phyloP scores from a whole-genome alignment of 805 yeast species.

The Naumovozyma dairenensis region DNA sequence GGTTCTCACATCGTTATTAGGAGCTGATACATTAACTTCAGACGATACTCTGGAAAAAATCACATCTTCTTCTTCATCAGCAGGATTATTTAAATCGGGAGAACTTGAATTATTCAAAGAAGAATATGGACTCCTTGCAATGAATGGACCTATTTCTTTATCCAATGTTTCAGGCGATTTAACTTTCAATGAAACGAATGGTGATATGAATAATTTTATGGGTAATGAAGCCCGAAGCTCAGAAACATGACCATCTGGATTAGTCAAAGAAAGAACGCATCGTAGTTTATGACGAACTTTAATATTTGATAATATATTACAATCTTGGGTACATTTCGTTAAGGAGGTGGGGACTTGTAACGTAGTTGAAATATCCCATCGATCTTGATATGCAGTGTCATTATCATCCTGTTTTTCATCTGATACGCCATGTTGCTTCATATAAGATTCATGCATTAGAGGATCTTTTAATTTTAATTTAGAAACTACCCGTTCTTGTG shows the following conservation, averaged over 20 bases:
- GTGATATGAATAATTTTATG: slow-evolving; percentile 62
- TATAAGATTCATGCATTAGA: slow-evolving; percentile 15
- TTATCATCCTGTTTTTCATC: slow-evolving; percentile 9
- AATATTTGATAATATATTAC: slow-evolving; percentile 54
- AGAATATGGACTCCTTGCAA: background rate
- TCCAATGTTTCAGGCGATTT: slow-evolving; percentile 11
- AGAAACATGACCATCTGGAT: slow-evolving; percentile 88
- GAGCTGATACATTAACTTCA: slow-evolving; percentile 11
- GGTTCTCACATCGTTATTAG: background rate
- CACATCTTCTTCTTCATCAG: slow-evolving; percentile 30
- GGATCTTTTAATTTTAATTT: slow-evolving; percentile 40
- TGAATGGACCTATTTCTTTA: slow-evolving; percentile 1
- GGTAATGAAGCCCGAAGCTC: slow-evolving; percentile 91
- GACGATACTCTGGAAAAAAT: slow-evolving; percentile 32
- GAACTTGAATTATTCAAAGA: background rate
- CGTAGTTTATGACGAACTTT: slow-evolving; percentile 86
- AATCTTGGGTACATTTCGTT: slow-evolving; percentile 76
- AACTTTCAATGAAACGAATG: slow-evolving; percentile 60
- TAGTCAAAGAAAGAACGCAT: slow-evolving; percentile 66
- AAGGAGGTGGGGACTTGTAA: slow-evolving; percentile 65
- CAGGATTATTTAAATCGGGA: slow-evolving; percentile 6
- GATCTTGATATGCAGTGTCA: slow-evolving; percentile 34
- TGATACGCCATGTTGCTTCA: slow-evolving; percentile 23
- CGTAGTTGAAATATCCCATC: slow-evolving; percentile 63
- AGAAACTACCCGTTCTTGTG: slow-evolving; percentile 53